Evolutionary conservation across 306 rosid species (phyloP).

Genomic region (Pterocarpus macrocarpus): DNA sequence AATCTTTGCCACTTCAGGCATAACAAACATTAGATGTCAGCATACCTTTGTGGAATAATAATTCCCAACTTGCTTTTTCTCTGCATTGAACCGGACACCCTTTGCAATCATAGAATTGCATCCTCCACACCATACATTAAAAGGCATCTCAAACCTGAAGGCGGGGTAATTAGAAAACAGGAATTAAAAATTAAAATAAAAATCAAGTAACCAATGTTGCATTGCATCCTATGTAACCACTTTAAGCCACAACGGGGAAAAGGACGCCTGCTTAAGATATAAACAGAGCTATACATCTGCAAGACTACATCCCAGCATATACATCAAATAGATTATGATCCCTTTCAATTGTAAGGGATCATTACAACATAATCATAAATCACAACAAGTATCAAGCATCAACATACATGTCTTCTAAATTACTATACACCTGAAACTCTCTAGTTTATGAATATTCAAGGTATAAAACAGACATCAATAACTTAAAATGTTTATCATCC

Average conservation of each 20-base stretch:
- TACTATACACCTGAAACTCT: background rate
- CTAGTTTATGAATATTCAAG: conserved; percentile 7
- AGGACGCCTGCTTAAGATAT: background rate
- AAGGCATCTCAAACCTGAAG: conserved; percentile 96
- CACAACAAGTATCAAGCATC: background rate
- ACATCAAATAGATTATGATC: background rate
- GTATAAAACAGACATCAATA: conserved; percentile 26
- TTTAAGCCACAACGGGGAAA: background rate
- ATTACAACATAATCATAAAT: conserved; percentile 16
- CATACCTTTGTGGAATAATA: conserved; percentile 93
- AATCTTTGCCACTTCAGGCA: background rate
- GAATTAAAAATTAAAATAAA: background rate
- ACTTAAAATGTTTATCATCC: conserved; percentile 29
- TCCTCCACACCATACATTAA: conserved; percentile 94
- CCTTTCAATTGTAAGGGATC: background rate
- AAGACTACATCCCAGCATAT: conserved; percentile 10
- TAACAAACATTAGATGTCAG: conserved; percentile 1
- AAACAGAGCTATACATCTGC: background rate
- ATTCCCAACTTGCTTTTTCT: conserved; percentile 96
- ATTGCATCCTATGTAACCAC: background rate
- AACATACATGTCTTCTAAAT: background rate
- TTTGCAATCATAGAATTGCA: conserved; percentile 98
- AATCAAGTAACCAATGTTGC: background rate
- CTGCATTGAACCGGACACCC: conserved; percentile 97
- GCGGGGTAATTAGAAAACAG: conserved; percentile 11